These are phyloP conservation scores for Sambucus nigra DNA, from an alignment of 129 eudicot genomes.

Conservation along the genomic window DNA sequence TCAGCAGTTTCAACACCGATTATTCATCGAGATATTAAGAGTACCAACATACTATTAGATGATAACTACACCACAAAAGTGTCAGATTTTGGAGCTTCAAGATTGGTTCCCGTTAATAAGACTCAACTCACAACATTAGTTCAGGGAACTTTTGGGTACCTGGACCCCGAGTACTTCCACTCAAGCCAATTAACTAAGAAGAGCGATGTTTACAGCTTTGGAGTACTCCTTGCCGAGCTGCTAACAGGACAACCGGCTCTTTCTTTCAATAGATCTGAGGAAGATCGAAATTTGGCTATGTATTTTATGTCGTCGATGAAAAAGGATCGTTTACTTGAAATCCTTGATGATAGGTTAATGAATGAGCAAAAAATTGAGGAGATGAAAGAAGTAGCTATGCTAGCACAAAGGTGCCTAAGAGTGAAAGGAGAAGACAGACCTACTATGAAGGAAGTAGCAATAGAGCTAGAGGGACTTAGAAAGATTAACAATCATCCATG, in stretches of 20 bases:
- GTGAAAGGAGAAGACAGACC: not conserved
- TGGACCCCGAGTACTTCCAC: too few species aligned
- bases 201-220: constrained; percentile 35
- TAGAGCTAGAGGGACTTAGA: not conserved
- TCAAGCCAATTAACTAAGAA: constrained; percentile 19
- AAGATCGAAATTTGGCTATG: constrained; percentile 2
- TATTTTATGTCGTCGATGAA: constrained; percentile 5
- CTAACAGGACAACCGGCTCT: constrained; percentile 13
- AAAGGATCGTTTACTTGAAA: not conserved
- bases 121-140: constrained; percentile 16
- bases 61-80: constrained; percentile 15
- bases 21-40: constrained; percentile 26
- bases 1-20: constrained; percentile 1
- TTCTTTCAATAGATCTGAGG: not conserved
- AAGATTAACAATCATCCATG: not conserved
- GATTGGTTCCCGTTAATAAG: constrained; percentile 7
- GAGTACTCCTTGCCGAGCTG: constrained; percentile 23
- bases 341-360: not conserved
- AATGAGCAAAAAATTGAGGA: not conserved
- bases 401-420: not conserved
- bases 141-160: constrained; percentile 21
- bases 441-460: constrained; percentile 2
- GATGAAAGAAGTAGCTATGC: not conserved
- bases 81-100: constrained; percentile 26
- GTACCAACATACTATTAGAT: constrained; percentile 24